A percentile compares a stretch with the other conserved stretches of the same genome.
These are phyloP conservation scores for Hypseocharis bilobata DNA, from an alignment of 441 rosid species.

Conservation along the genomic window DNA sequence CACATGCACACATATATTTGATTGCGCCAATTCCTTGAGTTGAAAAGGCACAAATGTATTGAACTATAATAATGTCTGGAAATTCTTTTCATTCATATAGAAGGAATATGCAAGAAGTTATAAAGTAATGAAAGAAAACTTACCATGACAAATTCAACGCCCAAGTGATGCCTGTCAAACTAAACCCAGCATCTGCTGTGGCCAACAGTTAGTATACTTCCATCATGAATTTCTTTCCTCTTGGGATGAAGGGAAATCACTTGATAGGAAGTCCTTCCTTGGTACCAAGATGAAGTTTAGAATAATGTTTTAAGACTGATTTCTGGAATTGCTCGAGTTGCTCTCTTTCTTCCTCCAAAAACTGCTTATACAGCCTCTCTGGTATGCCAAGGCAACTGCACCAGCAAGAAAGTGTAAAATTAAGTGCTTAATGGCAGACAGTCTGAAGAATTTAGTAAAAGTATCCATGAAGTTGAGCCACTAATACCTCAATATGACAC, in stretches of 20 bases:
- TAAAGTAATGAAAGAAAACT: constrained; percentile 18
- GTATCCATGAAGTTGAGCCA: constrained; percentile 20
- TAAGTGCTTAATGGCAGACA: constrained; percentile 14
- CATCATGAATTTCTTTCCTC: constrained; percentile 52
- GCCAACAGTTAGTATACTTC: constrained; percentile 56
- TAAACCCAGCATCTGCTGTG: constrained; percentile 46
- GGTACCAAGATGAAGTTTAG: constrained; percentile 44
- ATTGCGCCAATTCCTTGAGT: neutral
- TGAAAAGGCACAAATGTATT: neutral
- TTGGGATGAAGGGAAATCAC: constrained; percentile 53
- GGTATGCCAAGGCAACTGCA: constrained; percentile 69
- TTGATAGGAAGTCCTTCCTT: constrained; percentile 68
- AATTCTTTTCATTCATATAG: neutral
- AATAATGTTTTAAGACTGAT: constrained; percentile 52
- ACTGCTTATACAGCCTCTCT: constrained; percentile 52
- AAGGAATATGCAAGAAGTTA: constrained; percentile 18
- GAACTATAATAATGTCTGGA: neutral
- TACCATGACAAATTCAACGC: constrained; percentile 65
- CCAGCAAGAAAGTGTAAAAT: constrained; percentile 17
- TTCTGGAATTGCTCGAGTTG: constrained; percentile 52
- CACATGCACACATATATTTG: no score
- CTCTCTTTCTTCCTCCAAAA: constrained; percentile 57
- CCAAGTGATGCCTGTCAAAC: constrained; percentile 50
- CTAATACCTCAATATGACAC: constrained; percentile 56
- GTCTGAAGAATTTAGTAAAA: constrained; percentile 8